Conservation (phyloP, 1,139 yeast genomes). For the Blastobotrys proliferans region DNA sequence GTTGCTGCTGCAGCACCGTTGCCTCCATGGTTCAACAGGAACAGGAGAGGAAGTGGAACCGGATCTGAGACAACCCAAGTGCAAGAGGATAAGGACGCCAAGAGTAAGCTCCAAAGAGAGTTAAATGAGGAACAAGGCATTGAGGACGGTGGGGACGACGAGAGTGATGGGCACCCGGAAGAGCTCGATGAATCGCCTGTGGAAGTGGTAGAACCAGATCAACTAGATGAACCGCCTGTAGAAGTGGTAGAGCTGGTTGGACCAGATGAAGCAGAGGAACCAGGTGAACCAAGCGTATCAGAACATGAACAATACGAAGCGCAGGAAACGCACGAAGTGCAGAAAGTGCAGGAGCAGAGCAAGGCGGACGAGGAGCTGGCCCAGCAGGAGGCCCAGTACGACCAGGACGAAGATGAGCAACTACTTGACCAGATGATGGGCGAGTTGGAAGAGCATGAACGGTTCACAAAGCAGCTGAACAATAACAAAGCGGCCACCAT, state of each 20-base stretch:
- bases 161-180: background rate
- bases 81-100: background rate
- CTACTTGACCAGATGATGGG: conserved; percentile 55
- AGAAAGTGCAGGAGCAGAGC: conserved; percentile 1
- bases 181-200: background rate
- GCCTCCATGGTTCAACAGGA: conserved; percentile 7
- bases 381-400: conserved; percentile 41
- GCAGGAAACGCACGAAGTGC: conserved; percentile 14
- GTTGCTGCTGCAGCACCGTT: conserved; percentile 5
- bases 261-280: conserved; percentile 12
- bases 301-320: conserved; percentile 10
- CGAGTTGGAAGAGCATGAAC: conserved; percentile 70
- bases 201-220: background rate
- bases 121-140: conserved; percentile 5
- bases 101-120: background rate
- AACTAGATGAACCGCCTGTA: conserved; percentile 4
- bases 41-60: background rate
- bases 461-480: conserved; percentile 49
- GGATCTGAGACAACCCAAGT: background rate
- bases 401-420: conserved; percentile 71
- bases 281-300: background rate
- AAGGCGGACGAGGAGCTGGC: conserved; percentile 28
- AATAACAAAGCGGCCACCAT: conserved; percentile 16
- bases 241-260: conserved; percentile 9
- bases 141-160: conserved; percentile 12